These are phyloP conservation scores for Babesia sp. DNA, from an alignment of 169 alveolate genomes.

Conservation along the genomic window DNA sequence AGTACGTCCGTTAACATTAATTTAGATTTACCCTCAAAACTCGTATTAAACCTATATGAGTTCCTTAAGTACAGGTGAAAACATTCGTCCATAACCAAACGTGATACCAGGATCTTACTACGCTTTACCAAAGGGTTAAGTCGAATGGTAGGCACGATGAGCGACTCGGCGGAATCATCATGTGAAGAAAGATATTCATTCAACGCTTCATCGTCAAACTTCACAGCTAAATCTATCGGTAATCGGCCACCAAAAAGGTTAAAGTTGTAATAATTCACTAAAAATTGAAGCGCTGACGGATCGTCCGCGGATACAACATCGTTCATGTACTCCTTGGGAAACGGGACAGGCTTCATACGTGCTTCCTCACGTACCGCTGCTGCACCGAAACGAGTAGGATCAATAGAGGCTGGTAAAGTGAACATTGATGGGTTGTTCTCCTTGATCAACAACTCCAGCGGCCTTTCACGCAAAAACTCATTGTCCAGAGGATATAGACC, in stretches of 20 bases:
- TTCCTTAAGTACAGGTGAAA: constrained; percentile 31
- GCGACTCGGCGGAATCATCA: constrained; percentile 15
- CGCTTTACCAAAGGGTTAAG: constrained; percentile 13
- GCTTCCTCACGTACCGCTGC: constrained; percentile 10
- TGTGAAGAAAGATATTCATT: constrained; percentile 50
- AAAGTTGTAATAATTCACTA: constrained; percentile 61
- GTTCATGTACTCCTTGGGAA: constrained; percentile 58
- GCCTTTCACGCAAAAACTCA: constrained; percentile 37
- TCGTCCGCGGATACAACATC: constrained; percentile 58
- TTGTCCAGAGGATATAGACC: constrained; percentile 56
- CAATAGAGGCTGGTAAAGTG: background rate
- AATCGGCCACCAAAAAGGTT: constrained; percentile 69
- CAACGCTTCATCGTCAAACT: constrained; percentile 14
- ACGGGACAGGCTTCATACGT: constrained; percentile 34
- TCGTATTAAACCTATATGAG: constrained; percentile 6
- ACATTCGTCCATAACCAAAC: constrained; percentile 57
- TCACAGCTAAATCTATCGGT: constrained; percentile 45
- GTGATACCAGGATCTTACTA: constrained; percentile 38
- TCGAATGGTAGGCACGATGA: constrained; percentile 20
- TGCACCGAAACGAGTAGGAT: constrained; percentile 2
- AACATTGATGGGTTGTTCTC: constrained; percentile 1
- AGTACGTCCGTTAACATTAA: constrained; percentile 24
- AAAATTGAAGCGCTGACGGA: constrained; percentile 34
- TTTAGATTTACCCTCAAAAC: background rate
- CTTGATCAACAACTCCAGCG: constrained; percentile 17